Evolutionary conservation across 495 filamentous ascomycete genomes (phyloP), one percentile per base, ranked within the genome.

Genomic region (Gamarada debralockiae): DNA sequence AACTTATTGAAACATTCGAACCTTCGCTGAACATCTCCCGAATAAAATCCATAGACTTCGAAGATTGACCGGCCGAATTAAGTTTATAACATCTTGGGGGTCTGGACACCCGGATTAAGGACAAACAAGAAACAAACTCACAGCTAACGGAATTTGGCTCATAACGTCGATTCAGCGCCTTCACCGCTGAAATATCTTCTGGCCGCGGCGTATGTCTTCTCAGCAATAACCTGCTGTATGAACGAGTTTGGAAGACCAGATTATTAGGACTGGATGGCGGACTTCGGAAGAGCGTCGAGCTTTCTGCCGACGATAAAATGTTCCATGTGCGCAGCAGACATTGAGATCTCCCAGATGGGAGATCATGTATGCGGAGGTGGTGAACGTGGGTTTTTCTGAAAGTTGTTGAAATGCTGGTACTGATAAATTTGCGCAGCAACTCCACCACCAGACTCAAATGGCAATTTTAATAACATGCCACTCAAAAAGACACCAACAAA

Each of bases 291-390:
- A 61, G 76, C 80, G 53, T 80, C 81, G 72, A 83, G 80, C 72
- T 83, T 92, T 45, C 76, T 98, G 74, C 91, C 92, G 62, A 83
- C 83, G 17, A 90, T 98, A 68, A 97, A 96, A 82, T 98, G 93
- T 74, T 97, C 95, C 44, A 86, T 77, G 66, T 98, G 93, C 65
- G 83, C 83, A 41, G 70, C 73, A 29, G 81, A 93, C 65, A 90
- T 97, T 54, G 88, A 92, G 63, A 97, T 98, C 58, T 84, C 87
- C 8, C 70, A 82, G 61, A 89, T 98, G 89, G 93, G 90, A 37
- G 92, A 98, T 59, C 93, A 98, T 77, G 67, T 86, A 51, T 95
- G 89, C 68, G 66, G 71, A 31, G 59, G 61, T 47, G 51, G 48
- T 33, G 56, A 60, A 44, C 56, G 59, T 60, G 52, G 49, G 52